Base-by-base conservation (phyloP, 2,329 filamentous ascomycete genomes). In the Pseudocercospora pini-densiflorae region DNA sequence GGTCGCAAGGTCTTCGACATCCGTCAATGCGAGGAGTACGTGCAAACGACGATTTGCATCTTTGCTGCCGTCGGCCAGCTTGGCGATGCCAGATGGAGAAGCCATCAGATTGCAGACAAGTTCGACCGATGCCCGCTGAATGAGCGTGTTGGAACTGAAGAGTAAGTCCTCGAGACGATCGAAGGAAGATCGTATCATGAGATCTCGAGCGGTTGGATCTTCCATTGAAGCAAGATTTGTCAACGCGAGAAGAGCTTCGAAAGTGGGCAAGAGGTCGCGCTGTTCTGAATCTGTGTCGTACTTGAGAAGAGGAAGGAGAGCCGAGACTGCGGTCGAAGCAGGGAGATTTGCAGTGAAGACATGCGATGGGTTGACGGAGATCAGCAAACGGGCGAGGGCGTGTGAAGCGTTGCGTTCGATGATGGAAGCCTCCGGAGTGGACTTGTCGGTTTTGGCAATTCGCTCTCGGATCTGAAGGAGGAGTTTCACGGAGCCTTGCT, bases 401-500 rank as follows among this genome's bases (percentile, higher is more conserved):
- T 78, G 76, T 7, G 76, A 69, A 23, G 74, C 71, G 54, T 68
- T 71, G 5, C 72, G 72, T 61, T 82, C 71, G 29, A 77, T 76
- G 21, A 73, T 60, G 6, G 68, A 59, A 5, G 75, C 73, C 51
- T 74, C 71, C 12, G 69, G 62, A 16, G 68, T 73, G 10, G 70
- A 80, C 57, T 78, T 79, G 33, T 77, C 77, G 1, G 83, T 81
- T 31, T 87, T 83, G 1, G 87, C 83, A 3, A 92, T 83, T n/a
- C 83, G 82, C 12, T 85, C 83, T 85, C 89, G 89, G 62, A 90
- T 86, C 14, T 90, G 87, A 27, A 98, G 86, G 23, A 98, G 85
- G 1, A 97, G 86, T 73, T 91, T 95, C 19, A 97, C 87, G 1
- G 92, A 93, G n/a, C 95, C 95, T 83, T 98, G 94, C 76, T 98